phyloP scores from a whole-genome alignment of 2,329 filamentous ascomycete genomes.

The Tympanopsis confertula region DNA sequence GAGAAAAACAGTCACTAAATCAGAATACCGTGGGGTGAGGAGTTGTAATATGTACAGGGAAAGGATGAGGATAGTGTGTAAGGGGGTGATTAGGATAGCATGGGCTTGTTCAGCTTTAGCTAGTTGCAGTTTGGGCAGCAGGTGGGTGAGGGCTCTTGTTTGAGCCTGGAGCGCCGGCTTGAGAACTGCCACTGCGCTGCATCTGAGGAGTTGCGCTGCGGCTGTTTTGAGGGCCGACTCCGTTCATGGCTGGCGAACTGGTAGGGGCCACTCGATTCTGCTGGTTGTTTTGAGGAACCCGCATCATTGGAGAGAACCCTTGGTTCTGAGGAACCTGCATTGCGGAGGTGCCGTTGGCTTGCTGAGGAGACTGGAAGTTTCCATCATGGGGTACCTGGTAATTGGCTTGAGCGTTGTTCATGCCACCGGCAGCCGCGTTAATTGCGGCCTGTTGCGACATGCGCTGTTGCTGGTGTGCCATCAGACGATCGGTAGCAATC shows the following conservation, averaged over 20 bases:
- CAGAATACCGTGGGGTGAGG: too few species aligned
- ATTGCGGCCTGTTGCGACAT: neutral
- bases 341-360: neutral
- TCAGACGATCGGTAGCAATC: neutral
- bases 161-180: neutral
- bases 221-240: neutral
- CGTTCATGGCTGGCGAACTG: slow-evolving; percentile 1
- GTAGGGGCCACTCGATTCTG: neutral
- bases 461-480: neutral
- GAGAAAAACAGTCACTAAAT: too few species aligned
- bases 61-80: neutral
- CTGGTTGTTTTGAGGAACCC: neutral
- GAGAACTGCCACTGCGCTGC: neutral
- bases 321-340: slow-evolving; percentile 1
- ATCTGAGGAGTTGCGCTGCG: neutral
- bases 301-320: slow-evolving; percentile 1
- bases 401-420: neutral
- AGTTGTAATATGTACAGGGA: neutral
- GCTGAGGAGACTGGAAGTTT: neutral
- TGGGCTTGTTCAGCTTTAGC: neutral
- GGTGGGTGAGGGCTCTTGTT: neutral
- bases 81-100: neutral
- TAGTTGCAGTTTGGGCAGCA: neutral
- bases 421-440: neutral
- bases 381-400: neutral